Conservation (phyloP, 2,329 filamentous ascomycete genomes). For the Monosporascus cannonballus region DNA sequence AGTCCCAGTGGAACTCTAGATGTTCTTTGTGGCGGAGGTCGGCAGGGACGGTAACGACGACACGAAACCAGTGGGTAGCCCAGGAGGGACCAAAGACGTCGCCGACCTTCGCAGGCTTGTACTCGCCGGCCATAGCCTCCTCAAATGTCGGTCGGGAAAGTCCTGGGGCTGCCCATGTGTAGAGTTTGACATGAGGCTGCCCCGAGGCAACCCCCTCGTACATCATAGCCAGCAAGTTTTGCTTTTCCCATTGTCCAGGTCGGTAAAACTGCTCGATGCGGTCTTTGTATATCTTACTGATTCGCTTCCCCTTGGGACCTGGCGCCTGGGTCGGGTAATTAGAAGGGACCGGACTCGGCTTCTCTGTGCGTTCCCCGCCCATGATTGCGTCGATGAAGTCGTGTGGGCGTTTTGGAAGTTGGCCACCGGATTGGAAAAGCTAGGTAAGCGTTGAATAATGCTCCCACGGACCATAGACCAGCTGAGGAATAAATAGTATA, state of each 20-base stretch:
- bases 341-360: conserved; percentile 36
- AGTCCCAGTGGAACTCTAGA: conserved; percentile 96
- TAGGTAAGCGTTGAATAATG: conserved; percentile 4
- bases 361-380: conserved; percentile 41
- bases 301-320: conserved; percentile 66
- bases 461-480: background rate
- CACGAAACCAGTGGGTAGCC: conserved; percentile 96
- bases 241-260: conserved; percentile 68
- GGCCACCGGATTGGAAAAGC: conserved; percentile 4
- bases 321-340: conserved; percentile 47
- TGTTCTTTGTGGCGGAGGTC: conserved; percentile 69
- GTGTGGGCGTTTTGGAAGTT: conserved; percentile 2
- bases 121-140: conserved; percentile 71
- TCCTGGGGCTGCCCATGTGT: conserved; percentile 76
- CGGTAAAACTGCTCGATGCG: conserved; percentile 77
- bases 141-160: conserved; percentile 78
- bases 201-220: conserved; percentile 62
- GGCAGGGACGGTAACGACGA: conserved; percentile 70
- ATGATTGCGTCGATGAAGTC: conserved; percentile 30
- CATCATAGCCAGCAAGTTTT: conserved; percentile 72
- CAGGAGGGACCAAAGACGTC: conserved; percentile 86
- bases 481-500: background rate
- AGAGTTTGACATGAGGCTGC: conserved; percentile 73
- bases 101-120: conserved; percentile 68
- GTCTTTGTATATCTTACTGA: conserved; percentile 77